These are phyloP conservation scores for Liriodendron chinense DNA, from an alignment of 164 flowering plant genomes.

Conservation along the genomic window DNA sequence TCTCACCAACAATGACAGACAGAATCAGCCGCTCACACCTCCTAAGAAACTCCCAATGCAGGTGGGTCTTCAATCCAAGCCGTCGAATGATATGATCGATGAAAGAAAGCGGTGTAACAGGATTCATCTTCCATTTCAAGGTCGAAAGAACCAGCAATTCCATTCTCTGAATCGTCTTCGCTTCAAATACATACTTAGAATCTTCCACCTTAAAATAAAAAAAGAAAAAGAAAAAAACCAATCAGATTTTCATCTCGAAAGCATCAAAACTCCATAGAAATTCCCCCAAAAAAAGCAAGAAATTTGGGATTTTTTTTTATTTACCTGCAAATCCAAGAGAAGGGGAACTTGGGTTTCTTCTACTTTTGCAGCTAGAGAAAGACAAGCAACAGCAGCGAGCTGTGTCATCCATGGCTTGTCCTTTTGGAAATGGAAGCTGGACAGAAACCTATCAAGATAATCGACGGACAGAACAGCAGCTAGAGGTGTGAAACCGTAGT, in stretches of 20 bases:
- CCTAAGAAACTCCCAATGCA: constrained; percentile 52
- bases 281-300: no score
- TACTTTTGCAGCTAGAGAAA: constrained; percentile 84
- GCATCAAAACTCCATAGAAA: no score
- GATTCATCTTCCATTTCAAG: constrained; percentile 85
- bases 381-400: constrained; percentile 78
- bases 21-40: constrained; percentile 52
- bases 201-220: constrained; percentile 54
- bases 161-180: constrained; percentile 80
- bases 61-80: constrained; percentile 44
- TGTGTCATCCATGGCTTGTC: constrained; percentile 90
- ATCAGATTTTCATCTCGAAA: no score
- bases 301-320: background rate
- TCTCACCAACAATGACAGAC: constrained; percentile 51
- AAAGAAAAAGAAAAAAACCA: no score
- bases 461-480: constrained; percentile 75
- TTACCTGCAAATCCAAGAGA: constrained; percentile 75
- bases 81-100: constrained; percentile 61
- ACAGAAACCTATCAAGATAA: constrained; percentile 71
- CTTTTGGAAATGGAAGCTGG: constrained; percentile 37
- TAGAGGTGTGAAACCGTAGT: constrained; percentile 57
- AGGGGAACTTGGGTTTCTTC: constrained; percentile 87
- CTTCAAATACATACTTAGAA: constrained; percentile 56
- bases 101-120: constrained; percentile 71
- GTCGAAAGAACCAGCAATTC: constrained; percentile 78